A percentile compares a stretch with the other conserved stretches of the same genome.
Evolutionary conservation across 129 eudicot species (phyloP).

Genomic region (Centaurea solstitialis): DNA sequence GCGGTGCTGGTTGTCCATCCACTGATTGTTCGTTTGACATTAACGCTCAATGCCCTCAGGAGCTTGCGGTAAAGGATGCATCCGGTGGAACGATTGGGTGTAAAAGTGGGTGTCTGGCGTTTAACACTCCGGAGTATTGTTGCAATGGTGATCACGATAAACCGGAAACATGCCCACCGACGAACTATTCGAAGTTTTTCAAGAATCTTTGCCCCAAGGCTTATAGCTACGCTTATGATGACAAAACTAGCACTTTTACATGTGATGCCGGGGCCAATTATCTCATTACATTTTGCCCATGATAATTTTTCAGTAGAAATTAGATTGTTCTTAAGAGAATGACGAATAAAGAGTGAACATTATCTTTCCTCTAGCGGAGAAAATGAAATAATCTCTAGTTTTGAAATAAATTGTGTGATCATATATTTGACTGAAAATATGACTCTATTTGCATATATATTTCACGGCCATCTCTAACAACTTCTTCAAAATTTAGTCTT

Average conservation of each 20-base stretch:
- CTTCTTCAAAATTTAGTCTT: too few species aligned
- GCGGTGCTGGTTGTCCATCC: conserved; percentile 16
- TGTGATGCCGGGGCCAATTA: conserved; percentile 43
- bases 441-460: too few species aligned
- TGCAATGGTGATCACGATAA: conserved; percentile 41
- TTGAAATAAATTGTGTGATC: too few species aligned
- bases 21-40: conserved; percentile 45
- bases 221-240: conserved; percentile 67
- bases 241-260: conserved; percentile 39
- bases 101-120: conserved; percentile 56
- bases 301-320: background rate
- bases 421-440: too few species aligned
- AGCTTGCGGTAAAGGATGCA: conserved; percentile 30
- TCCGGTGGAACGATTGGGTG: conserved; percentile 49
- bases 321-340: too few species aligned
- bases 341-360: too few species aligned
- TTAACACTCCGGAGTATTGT: conserved; percentile 46
- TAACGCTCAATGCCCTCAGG: conserved; percentile 41
- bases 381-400: too few species aligned
- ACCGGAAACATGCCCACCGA: conserved; percentile 49
- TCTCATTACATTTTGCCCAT: conserved; percentile 53
- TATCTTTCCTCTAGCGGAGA: too few species aligned
- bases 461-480: too few species aligned
- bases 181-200: conserved; percentile 43
- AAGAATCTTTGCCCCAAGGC: conserved; percentile 54